phyloP scores from a whole-genome alignment of 768 basidiomycete species.

The Macrolepiota fuliginosa region DNA sequence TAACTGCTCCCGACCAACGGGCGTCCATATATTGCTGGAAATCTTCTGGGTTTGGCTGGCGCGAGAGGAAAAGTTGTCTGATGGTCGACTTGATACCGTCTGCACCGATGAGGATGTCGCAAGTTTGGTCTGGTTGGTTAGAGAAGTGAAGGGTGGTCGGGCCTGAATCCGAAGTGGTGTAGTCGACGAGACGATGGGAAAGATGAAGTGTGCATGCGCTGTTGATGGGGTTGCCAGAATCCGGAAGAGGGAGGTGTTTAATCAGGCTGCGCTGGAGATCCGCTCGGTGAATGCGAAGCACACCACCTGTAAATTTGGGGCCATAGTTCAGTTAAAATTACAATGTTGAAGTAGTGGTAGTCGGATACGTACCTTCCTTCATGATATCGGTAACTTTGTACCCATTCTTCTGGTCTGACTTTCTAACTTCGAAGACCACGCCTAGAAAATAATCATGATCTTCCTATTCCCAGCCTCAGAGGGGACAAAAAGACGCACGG shows the following conservation, averaged over 20 bases:
- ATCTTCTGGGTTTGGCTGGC: not conserved
- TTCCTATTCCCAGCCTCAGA: no score
- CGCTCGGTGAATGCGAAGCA: slow-evolving; percentile 43
- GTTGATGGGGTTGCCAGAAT: not conserved
- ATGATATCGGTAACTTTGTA: slow-evolving; percentile 10
- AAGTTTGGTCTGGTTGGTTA: slow-evolving; percentile 21
- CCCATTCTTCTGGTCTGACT: slow-evolving; percentile 25
- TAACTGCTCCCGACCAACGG: slow-evolving; percentile 33
- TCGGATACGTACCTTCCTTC: slow-evolving; percentile 1
- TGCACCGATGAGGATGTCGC: slow-evolving; percentile 38
- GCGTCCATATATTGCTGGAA: slow-evolving; percentile 22
- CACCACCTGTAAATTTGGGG: not conserved
- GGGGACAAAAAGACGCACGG: slow-evolving; percentile 3
- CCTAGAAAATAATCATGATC: slow-evolving; percentile 2
- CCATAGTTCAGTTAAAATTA: not conserved
- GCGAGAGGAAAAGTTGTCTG: slow-evolving; percentile 15
- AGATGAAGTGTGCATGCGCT: slow-evolving; percentile 36
- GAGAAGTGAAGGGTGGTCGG: slow-evolving; percentile 24
- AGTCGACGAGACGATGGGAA: slow-evolving; percentile 50
- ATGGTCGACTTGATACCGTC: slow-evolving; percentile 34
- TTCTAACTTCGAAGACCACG: slow-evolving; percentile 26
- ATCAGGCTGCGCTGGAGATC: slow-evolving; percentile 56
- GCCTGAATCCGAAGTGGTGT: slow-evolving; percentile 19
- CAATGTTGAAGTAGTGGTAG: no score
- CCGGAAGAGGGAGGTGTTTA: slow-evolving; percentile 31